Conservation (phyloP, 2,329 filamentous ascomycete species). For the Metarhizium anisopliae region DNA sequence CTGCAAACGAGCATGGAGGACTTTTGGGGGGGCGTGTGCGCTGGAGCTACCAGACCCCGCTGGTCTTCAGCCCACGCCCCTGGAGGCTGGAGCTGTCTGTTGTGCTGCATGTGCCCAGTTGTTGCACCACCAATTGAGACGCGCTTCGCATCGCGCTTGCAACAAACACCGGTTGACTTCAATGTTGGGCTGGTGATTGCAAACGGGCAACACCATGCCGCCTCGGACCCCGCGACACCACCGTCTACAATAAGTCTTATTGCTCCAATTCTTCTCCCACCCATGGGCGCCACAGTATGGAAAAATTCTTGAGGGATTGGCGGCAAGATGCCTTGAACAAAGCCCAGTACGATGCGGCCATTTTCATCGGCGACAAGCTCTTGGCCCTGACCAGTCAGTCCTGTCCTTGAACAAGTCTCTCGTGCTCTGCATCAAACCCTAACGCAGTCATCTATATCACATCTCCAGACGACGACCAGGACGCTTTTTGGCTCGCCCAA, state of each 20-base stretch:
- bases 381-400: conserved; percentile 79
- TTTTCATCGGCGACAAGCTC: conserved; percentile 96
- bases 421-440: neutral
- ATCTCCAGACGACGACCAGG: conserved; percentile 71
- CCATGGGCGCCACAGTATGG: conserved; percentile 50
- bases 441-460: conserved; percentile 1
- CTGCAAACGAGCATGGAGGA: no score
- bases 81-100: no score
- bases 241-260: neutral
- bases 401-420: neutral
- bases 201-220: neutral
- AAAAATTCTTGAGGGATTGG: conserved; percentile 89
- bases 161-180: neutral
- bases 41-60: conserved; percentile 4
- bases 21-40: neutral
- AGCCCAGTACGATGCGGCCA: conserved; percentile 91
- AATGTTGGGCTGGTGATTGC: neutral
- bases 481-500: conserved; percentile 97
- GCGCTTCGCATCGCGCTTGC: neutral
- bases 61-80: neutral
- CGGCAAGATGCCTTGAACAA: conserved; percentile 91
- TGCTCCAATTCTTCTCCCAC: neutral
- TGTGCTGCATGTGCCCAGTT: no score
- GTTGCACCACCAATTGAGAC: neutral
- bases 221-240: neutral